phyloP scores from a whole-genome alignment of 2,329 filamentous ascomycete species.

The Huntiella moniliformis region DNA sequence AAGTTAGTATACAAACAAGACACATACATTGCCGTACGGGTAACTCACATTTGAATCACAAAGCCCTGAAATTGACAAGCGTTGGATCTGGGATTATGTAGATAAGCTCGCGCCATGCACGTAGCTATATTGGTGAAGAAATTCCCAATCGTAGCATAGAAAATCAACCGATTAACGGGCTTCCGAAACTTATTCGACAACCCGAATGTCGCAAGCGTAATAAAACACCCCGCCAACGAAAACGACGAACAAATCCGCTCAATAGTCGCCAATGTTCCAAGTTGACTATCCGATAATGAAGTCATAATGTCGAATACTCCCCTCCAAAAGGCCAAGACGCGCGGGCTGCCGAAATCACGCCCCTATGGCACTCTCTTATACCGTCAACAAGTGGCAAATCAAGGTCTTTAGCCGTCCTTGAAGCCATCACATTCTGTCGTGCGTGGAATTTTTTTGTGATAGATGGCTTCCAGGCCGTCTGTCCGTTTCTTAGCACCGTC shows the following conservation, averaged over 20 bases:
- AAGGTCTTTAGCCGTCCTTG: too few species aligned
- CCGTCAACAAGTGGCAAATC: too few species aligned
- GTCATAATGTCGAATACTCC: too few species aligned
- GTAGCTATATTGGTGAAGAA: conserved; percentile 60
- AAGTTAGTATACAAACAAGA: neutral
- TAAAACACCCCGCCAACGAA: conserved; percentile 49
- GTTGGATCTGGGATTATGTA: conserved; percentile 27
- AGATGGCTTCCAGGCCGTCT: too few species aligned
- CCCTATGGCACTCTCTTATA: too few species aligned
- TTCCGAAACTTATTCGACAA: conserved; percentile 56
- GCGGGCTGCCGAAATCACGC: too few species aligned
- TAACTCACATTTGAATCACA: conserved; percentile 61
- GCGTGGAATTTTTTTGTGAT: too few species aligned
- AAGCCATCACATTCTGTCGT: too few species aligned
- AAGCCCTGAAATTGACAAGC: conserved; percentile 59
- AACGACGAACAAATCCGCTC: conserved; percentile 52
- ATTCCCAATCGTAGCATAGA: conserved; percentile 70
- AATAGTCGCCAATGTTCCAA: conserved; percentile 38
- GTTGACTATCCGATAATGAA: conserved; percentile 7
- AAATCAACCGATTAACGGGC: conserved; percentile 71
- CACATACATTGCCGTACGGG: neutral
- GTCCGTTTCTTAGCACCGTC: too few species aligned
- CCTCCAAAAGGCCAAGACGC: too few species aligned
- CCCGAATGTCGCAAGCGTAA: conserved; percentile 55
- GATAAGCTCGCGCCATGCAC: conserved; percentile 46